Base-by-base conservation (phyloP, 2,329 filamentous ascomycete genomes). In the Phialemoniopsis sp. region DNA sequence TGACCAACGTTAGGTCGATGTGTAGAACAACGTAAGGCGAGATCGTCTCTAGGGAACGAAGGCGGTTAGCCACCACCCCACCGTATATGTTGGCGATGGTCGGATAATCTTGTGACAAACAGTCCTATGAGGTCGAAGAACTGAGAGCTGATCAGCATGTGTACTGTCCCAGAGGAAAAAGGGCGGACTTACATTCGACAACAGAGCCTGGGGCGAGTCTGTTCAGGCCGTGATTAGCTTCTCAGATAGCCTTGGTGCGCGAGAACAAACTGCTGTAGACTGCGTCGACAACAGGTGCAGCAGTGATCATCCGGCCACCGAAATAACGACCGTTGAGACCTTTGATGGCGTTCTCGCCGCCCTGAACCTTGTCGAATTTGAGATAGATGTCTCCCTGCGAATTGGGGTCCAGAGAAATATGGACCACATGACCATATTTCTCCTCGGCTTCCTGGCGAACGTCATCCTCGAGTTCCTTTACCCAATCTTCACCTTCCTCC, bases 201-300 rank as follows among this genome's bases (percentile, higher is more conserved):
- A 10, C 21, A 26, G 10, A 26, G 21, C 21, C 21, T 26, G 6
- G 21, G 6, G 21, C 21, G 6, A 10, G 21, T 26, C 21, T 26
- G 21, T 26, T 59, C 58, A 61, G 60, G 63, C 65, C 67, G 65
- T 59, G 49, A 74, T 77, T 78, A 79, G 73, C 70, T 62, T 69
- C 72, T 75, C 69, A 90, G 55, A 89, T 87, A 63, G 85, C 85
- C 67, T 86, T 86, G 54, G 85, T 87, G 63, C 87, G 84, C 66
- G 85, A 87, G 73, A 93, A 95, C 67, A 95, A 80, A 76, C 87
- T 94, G 80, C 88, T 93, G 81, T 97, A 98, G 70, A 98, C 89
- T 58, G 91, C 91, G 67, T 98, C 93, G 64, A 97, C 91, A 68
- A 98, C 89, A 63, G 90, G 93, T 49, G 89, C 86, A 54, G 91